Percentiles rank a stretch among this genome's conserved stretches.
Evolutionary conservation across 1,284 basidiomycete species (phyloP).

Genomic region (Leccinum pachyderme): DNA sequence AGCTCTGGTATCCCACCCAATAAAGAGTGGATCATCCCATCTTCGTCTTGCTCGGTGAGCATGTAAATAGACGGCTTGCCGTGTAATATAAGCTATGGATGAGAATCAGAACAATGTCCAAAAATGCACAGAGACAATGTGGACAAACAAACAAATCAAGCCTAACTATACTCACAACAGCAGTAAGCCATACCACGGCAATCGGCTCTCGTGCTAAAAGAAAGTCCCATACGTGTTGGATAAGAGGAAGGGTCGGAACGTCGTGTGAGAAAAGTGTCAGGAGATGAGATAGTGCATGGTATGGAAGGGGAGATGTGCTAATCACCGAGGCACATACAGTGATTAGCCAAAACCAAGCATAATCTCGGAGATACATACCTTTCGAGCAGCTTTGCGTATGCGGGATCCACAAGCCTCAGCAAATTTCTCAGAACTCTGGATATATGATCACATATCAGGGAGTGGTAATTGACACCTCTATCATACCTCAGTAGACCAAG

Average conservation of each 20-base stretch:
- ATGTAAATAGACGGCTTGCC: slow-evolving; percentile 57
- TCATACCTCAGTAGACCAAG: slow-evolving; percentile 75
- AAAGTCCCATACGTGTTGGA: slow-evolving; percentile 89
- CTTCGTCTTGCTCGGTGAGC: slow-evolving; percentile 63
- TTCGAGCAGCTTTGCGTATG: slow-evolving; percentile 68
- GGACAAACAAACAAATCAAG: neutral
- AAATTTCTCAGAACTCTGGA: slow-evolving; percentile 68
- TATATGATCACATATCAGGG: neutral
- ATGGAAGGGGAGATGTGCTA: slow-evolving; percentile 68
- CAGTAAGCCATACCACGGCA: slow-evolving; percentile 76
- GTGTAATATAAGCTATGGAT: slow-evolving; percentile 54
- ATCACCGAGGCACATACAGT: slow-evolving; percentile 3
- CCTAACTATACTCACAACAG: slow-evolving; percentile 58
- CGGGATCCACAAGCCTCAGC: slow-evolving; percentile 66
- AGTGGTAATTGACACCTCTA: neutral
- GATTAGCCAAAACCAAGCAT: slow-evolving; percentile 1
- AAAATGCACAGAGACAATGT: neutral
- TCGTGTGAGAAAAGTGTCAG: slow-evolving; percentile 92
- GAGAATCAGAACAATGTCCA: slow-evolving; percentile 5
- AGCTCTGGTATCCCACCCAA: slow-evolving; percentile 72
- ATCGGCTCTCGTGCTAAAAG: slow-evolving; percentile 82
- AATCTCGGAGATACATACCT: slow-evolving; percentile 42
- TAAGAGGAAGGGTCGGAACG: slow-evolving; percentile 76
- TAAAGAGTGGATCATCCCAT: slow-evolving; percentile 84
- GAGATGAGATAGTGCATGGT: slow-evolving; percentile 87